Evolutionary conservation across 768 basidiomycete species (phyloP).

Genomic region (Amanita fuliginea): DNA sequence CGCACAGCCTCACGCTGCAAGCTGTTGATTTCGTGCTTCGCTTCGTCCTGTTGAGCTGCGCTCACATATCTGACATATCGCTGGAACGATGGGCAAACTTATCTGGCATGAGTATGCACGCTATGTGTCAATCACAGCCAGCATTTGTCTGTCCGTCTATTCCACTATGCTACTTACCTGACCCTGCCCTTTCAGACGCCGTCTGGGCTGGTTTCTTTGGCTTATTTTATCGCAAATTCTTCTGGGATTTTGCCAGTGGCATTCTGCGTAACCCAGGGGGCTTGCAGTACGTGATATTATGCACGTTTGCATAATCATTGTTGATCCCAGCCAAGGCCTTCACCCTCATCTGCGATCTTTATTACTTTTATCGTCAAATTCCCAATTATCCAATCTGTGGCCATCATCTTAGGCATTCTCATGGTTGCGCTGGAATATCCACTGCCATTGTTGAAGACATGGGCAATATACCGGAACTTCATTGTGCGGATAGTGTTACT

Average conservation of each 20-base stretch:
- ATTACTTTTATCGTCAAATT: constrained; percentile 63
- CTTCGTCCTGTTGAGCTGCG: constrained; percentile 20
- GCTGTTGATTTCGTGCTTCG: constrained; percentile 6
- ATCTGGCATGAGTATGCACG: constrained; percentile 76
- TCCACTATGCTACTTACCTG: not conserved
- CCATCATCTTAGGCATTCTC: constrained; percentile 47
- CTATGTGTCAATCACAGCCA: constrained; percentile 55
- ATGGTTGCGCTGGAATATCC: constrained; percentile 69
- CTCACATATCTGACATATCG: constrained; percentile 13
- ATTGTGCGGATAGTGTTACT: constrained; percentile 51
- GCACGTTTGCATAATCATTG: not conserved
- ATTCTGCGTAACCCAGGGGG: constrained; percentile 71
- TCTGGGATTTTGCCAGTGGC: constrained; percentile 91
- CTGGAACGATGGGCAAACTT: constrained; percentile 57
- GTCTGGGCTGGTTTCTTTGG: constrained; percentile 79
- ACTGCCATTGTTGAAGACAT: constrained; percentile 41
- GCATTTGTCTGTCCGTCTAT: constrained; percentile 48
- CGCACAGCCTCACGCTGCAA: not conserved
- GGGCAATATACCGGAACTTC: constrained; percentile 55
- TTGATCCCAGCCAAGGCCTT: constrained; percentile 32
- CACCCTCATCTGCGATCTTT: constrained; percentile 50
- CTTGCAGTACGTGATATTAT: constrained; percentile 45
- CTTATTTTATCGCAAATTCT: constrained; percentile 84
- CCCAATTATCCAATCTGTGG: constrained; percentile 63
- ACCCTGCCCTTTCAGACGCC: constrained; percentile 35